Conservation (phyloP, 768 basidiomycete genomes). For the Podaxis sp. region DNA sequence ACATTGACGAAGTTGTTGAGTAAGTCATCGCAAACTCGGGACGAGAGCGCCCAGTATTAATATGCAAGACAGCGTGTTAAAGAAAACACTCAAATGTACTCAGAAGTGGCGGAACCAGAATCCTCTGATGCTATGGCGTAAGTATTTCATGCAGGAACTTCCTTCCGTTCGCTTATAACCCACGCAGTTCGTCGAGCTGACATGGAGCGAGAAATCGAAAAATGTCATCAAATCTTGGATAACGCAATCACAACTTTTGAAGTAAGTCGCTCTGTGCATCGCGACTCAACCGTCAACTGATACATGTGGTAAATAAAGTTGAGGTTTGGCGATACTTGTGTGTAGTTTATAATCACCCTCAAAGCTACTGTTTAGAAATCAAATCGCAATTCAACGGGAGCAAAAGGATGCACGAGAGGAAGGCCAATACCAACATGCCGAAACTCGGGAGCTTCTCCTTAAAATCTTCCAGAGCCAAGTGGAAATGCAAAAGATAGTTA, state of each 20-base stretch:
- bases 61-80: background rate
- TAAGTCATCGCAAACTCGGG: conserved; percentile 25
- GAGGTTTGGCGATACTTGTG: background rate
- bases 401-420: background rate
- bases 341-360: too few species aligned
- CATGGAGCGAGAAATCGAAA: background rate
- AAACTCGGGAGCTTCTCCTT: background rate
- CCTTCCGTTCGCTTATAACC: background rate
- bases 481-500: background rate
- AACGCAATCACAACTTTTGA: background rate
- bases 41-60: background rate
- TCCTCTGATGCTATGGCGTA: background rate
- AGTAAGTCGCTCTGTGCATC: background rate
- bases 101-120: background rate
- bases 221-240: background rate
- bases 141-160: background rate
- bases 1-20: conserved; percentile 44
- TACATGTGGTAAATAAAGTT: background rate
- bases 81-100: background rate
- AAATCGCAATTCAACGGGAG: background rate
- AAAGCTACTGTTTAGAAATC: background rate
- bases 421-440: background rate
- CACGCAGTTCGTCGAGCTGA: background rate
- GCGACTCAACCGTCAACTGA: background rate
- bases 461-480: background rate